phyloP scores from a whole-genome alignment of 2,329 filamentous ascomycete genomes.

The Fusarium redolens region DNA sequence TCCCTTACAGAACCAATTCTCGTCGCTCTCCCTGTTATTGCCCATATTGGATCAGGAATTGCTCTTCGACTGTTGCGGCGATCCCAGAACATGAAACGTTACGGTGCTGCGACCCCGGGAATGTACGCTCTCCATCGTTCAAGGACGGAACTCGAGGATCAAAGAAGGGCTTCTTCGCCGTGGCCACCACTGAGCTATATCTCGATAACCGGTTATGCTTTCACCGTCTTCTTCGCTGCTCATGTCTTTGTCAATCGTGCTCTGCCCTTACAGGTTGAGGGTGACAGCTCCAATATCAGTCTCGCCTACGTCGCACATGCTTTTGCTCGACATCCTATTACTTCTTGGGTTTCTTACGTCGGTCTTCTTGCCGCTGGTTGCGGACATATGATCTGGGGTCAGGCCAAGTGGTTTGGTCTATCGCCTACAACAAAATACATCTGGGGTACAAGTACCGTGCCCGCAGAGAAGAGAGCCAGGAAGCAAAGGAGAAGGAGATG shows the following conservation, averaged over 20 bases:
- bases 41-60: constrained; percentile 82
- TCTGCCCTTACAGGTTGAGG: constrained; percentile 80
- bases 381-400: constrained; percentile 86
- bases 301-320: constrained; percentile 87
- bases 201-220: constrained; percentile 76
- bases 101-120: constrained; percentile 75
- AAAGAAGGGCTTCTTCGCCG: constrained; percentile 38
- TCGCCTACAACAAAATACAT: constrained; percentile 66
- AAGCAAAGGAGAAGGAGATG: constrained; percentile 72
- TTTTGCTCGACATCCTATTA: constrained; percentile 75
- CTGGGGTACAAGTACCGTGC: constrained; percentile 54
- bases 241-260: constrained; percentile 82
- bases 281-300: constrained; percentile 87
- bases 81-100: constrained; percentile 76
- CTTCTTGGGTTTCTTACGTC: constrained; percentile 76
- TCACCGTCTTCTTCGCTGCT: constrained; percentile 72
- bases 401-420: constrained; percentile 81
- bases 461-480: constrained; percentile 62
- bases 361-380: constrained; percentile 74
- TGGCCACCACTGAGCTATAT: constrained; percentile 81
- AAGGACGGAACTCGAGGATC: constrained; percentile 44
- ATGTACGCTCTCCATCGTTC: constrained; percentile 56
- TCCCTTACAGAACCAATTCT: constrained; percentile 82
- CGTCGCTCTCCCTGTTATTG: constrained; percentile 77
- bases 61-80: constrained; percentile 80